A percentile compares a stretch with the other conserved stretches of the same genome.
Evolutionary conservation across 805 yeast genomes (phyloP).

Genomic region (Candida dendrica): DNA sequence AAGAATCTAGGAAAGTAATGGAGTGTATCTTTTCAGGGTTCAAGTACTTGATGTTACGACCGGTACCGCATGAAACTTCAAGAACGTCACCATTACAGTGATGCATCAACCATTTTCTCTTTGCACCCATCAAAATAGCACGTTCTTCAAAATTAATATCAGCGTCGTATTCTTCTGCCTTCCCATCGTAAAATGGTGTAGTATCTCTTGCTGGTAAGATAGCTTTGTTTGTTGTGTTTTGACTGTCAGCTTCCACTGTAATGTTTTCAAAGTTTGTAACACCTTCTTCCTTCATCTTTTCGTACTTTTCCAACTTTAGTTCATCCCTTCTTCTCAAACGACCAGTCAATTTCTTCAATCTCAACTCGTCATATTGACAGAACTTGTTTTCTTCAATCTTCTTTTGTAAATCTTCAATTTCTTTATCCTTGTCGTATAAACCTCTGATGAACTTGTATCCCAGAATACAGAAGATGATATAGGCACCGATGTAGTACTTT

Average conservation of each 20-base stretch:
- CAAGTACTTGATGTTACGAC: slow-evolving; percentile 78
- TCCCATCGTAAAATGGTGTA: slow-evolving; percentile 65
- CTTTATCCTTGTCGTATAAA: slow-evolving; percentile 57
- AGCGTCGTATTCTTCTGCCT: slow-evolving; percentile 76
- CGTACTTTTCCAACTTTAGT: slow-evolving; percentile 52
- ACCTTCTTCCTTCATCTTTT: slow-evolving; percentile 37
- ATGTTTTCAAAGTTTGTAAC: slow-evolving; percentile 24
- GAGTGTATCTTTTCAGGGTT: slow-evolving; percentile 55
- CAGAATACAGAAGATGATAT: slow-evolving; percentile 46
- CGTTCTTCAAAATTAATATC: slow-evolving; percentile 57
- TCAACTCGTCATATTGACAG: slow-evolving; percentile 57
- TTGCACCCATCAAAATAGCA: slow-evolving; percentile 39
- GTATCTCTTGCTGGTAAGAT: slow-evolving; percentile 75
- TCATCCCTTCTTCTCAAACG: slow-evolving; percentile 58
- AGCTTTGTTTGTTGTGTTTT: slow-evolving; percentile 25
- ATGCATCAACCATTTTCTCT: slow-evolving; percentile 74
- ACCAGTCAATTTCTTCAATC: slow-evolving; percentile 55
- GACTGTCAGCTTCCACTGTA: slow-evolving; percentile 21
- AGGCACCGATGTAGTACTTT: slow-evolving; percentile 53
- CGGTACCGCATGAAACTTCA: slow-evolving; percentile 95
- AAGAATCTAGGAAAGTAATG: slow-evolving; percentile 80
- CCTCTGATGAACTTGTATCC: slow-evolving; percentile 64
- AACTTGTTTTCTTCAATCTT: slow-evolving; percentile 27
- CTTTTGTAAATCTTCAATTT: slow-evolving; percentile 35
- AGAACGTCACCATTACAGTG: slow-evolving; percentile 82